phyloP scores from a whole-genome alignment of 2,329 filamentous ascomycete genomes.

The Aspergillus hiratsukae region DNA sequence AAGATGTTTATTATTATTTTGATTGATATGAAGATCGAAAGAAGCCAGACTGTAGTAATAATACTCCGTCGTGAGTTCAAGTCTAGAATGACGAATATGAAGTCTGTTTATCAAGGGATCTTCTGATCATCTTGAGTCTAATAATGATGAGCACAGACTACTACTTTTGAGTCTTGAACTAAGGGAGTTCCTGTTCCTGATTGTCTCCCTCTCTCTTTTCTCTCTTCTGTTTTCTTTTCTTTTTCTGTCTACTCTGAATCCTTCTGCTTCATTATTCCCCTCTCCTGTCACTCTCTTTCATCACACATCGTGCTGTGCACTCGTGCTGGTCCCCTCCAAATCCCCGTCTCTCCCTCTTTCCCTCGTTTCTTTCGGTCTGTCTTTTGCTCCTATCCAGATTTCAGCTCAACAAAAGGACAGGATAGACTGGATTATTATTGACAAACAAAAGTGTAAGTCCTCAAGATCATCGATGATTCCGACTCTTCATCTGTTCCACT shows the following conservation, averaged over 20 bases:
- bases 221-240: slow-evolving; percentile 1
- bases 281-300: slow-evolving; percentile 1
- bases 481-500: neutral
- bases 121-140: neutral
- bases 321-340: neutral
- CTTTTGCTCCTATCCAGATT: neutral
- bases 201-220: neutral
- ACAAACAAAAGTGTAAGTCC: neutral
- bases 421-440: too few species aligned
- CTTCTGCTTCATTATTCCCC: slow-evolving; percentile 2
- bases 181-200: neutral
- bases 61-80: neutral
- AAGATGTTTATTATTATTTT: neutral
- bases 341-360: neutral
- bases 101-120: neutral
- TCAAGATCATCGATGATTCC: neutral
- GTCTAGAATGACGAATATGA: neutral
- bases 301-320: neutral
- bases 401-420: neutral
- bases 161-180: neutral
- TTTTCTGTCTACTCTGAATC: neutral
- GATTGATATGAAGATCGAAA: too few species aligned
- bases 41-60: too few species aligned
- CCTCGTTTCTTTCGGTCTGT: neutral
- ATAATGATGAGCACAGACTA: neutral